These are phyloP conservation scores for Senecio squalidus DNA, from an alignment of 140 eudicot species.

Conservation along the genomic window DNA sequence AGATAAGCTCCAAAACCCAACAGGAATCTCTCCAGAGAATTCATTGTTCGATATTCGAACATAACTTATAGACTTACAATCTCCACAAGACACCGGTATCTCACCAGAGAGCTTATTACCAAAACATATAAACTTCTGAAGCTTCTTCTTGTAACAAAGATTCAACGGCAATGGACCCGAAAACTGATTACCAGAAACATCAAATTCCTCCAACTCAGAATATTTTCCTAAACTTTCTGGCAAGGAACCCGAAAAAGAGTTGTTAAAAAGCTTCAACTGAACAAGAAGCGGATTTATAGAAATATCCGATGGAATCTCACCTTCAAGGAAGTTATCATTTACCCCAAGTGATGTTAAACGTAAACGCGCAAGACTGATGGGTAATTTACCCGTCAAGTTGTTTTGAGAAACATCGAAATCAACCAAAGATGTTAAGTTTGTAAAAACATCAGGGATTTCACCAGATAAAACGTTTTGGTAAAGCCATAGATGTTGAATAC, in stretches of 20 bases:
- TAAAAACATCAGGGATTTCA: conserved; percentile 56
- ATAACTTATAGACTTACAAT: conserved; percentile 39
- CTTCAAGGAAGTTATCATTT: conserved; percentile 58
- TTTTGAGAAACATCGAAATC: conserved; percentile 59
- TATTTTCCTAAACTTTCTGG: conserved; percentile 48
- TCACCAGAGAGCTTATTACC: conserved; percentile 48
- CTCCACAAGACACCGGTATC: conserved; percentile 47
- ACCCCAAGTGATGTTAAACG: conserved; percentile 41
- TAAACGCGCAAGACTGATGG: conserved; percentile 46
- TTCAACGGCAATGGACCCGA: conserved; percentile 58
- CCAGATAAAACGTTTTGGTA: conserved; percentile 53
- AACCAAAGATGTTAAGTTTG: conserved; percentile 37
- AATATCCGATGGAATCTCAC: conserved; percentile 47
- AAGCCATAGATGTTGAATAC: conserved; percentile 35
- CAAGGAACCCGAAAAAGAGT: conserved; percentile 59
- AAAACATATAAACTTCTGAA: conserved; percentile 35
- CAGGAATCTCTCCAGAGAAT: conserved; percentile 53
- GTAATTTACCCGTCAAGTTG: conserved; percentile 60
- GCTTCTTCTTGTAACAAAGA: conserved; percentile 49
- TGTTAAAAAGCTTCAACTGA: conserved; percentile 56
- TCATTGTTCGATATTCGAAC: conserved; percentile 50
- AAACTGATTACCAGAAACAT: conserved; percentile 56
- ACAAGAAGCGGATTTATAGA: conserved; percentile 32
- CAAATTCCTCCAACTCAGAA: conserved; percentile 54
- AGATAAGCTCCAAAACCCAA: conserved; percentile 49